A percentile compares a stretch with the other conserved stretches of the same genome.
These are phyloP conservation scores for Metarhizium album DNA, from an alignment of 2,329 filamentous ascomycete genomes.

Conservation along the genomic window DNA sequence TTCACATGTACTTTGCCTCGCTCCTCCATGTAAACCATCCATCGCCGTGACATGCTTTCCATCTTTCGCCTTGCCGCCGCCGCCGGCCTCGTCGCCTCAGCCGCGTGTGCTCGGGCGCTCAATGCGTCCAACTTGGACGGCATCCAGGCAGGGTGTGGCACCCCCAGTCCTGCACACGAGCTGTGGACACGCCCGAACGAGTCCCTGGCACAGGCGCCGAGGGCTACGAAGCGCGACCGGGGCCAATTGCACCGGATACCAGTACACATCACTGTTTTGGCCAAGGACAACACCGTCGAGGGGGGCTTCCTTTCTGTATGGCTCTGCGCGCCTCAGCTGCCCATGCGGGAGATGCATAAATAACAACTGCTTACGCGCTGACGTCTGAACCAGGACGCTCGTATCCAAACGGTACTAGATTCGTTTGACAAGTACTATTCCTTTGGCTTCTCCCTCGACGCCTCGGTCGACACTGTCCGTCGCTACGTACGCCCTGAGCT, in stretches of 20 bases:
- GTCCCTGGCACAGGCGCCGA: background rate
- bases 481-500: background rate
- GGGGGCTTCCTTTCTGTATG: background rate
- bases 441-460: background rate
- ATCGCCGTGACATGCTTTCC: no score
- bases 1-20: no score
- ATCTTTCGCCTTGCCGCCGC: no score
- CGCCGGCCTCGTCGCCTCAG: no score
- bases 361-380: background rate
- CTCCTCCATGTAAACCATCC: no score
- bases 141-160: background rate
- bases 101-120: background rate
- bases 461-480: background rate
- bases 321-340: background rate
- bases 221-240: background rate
- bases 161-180: background rate
- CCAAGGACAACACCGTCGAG: background rate
- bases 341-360: background rate
- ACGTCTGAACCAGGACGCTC: background rate
- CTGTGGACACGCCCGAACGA: background rate
- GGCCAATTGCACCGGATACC: background rate
- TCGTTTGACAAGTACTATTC: background rate
- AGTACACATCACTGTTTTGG: background rate
- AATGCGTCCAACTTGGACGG: background rate
- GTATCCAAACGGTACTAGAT: background rate